phyloP scores from a whole-genome alignment of 75 land plant genomes.

The Cupressus sempervirens region DNA sequence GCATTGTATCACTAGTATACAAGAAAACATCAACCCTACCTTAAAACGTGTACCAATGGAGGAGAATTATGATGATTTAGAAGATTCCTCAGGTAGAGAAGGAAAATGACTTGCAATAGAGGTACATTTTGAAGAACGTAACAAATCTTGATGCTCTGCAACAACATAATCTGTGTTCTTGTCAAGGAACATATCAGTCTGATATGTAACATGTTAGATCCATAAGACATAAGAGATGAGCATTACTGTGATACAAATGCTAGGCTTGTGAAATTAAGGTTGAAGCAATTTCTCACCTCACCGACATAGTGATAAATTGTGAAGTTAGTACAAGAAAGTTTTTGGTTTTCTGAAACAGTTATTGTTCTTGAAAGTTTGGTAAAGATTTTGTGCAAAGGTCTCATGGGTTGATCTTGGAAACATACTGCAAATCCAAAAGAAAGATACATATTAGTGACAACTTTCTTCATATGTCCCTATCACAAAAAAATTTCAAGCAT shows the following conservation, averaged over 20 bases:
- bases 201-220: slow-evolving; percentile 84
- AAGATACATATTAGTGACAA: neutral
- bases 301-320: slow-evolving; percentile 96
- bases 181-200: slow-evolving; percentile 90
- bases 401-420: slow-evolving; percentile 98
- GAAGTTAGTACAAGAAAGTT: slow-evolving; percentile 90
- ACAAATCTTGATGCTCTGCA: slow-evolving; percentile 95
- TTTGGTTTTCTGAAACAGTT: slow-evolving; percentile 96
- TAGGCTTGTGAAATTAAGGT: neutral
- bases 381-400: slow-evolving; percentile 94
- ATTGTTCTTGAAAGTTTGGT: slow-evolving; percentile 84
- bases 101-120: slow-evolving; percentile 89
- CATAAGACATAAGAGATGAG: neutral
- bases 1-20: neutral
- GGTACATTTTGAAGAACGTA: slow-evolving; percentile 75
- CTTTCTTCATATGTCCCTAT: neutral
- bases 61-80: slow-evolving; percentile 90
- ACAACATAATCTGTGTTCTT: slow-evolving; percentile 99
- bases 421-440: slow-evolving; percentile 56
- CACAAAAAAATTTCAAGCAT: neutral
- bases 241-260: neutral
- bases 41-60: slow-evolving; percentile 96
- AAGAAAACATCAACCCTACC: slow-evolving; percentile 28
- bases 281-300: slow-evolving; percentile 60
- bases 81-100: slow-evolving; percentile 69